Conservation (phyloP, 495 filamentous ascomycete species). For the Chlorociboria aeruginascens region DNA sequence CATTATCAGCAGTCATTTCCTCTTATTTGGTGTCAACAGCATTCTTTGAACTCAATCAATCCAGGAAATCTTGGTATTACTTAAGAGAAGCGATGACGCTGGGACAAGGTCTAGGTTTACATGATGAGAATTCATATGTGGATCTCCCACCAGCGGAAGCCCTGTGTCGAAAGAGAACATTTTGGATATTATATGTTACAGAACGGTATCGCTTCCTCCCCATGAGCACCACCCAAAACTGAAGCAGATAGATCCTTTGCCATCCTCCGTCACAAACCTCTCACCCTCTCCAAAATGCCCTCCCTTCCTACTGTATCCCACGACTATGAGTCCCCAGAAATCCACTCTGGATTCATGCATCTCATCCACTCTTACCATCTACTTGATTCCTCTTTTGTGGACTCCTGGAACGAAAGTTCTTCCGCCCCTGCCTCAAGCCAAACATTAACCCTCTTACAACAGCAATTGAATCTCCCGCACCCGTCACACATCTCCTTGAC, state of each 20-base stretch:
- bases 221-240: background rate
- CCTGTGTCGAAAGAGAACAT: conserved; percentile 42
- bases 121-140: conserved; percentile 42
- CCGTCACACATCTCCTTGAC: conserved; percentile 28
- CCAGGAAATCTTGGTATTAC: conserved; percentile 42
- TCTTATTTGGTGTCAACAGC: conserved; percentile 25
- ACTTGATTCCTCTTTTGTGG: conserved; percentile 25
- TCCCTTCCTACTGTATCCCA: conserved; percentile 30
- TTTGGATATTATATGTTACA: conserved; percentile 53
- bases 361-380: conserved; percentile 36
- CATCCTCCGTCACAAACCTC: conserved; percentile 41
- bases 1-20: conserved; percentile 21
- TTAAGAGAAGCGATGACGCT: conserved; percentile 49
- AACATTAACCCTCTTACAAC: conserved; percentile 14
- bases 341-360: conserved; percentile 40
- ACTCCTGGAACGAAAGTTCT: conserved; percentile 24
- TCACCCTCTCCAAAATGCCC: conserved; percentile 38
- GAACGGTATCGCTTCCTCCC: conserved; percentile 30
- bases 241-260: conserved; percentile 19
- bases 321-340: conserved; percentile 35
- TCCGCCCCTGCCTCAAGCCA: conserved; percentile 9
- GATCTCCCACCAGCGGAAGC: conserved; percentile 33
- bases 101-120: conserved; percentile 44
- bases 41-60: conserved; percentile 25
- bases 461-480: conserved; percentile 28